Percentiles rank a stretch among this genome's conserved stretches.
Evolutionary conservation across 768 basidiomycete genomes (phyloP).

Genomic region (Boletus sensibilis): DNA sequence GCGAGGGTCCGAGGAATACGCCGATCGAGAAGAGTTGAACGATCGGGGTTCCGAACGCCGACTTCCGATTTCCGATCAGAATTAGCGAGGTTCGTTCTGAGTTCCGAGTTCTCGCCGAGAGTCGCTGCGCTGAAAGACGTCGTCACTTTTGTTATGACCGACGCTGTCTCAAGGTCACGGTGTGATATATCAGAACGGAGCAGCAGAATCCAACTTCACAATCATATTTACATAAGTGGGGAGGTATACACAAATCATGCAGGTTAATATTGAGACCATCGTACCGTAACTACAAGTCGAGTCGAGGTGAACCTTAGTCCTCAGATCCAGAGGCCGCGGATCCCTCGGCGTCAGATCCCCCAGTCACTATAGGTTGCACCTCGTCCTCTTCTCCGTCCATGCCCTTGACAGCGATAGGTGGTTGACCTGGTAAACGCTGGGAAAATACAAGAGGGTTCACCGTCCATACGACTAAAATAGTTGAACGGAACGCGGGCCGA

Average conservation of each 20-base stretch:
- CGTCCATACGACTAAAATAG: background rate
- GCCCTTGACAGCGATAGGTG: slow-evolving; percentile 25
- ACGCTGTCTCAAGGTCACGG: no score
- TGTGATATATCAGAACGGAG: no score
- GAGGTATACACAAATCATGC: background rate
- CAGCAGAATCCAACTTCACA: no score
- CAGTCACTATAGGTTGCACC: background rate
- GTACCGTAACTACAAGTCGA: no score
- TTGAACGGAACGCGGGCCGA: background rate
- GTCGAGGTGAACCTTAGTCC: background rate
- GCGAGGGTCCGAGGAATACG: background rate
- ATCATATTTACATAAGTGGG: background rate
- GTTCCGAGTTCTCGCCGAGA: no score
- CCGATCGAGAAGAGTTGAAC: background rate
- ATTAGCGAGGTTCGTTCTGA: no score
- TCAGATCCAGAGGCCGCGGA: background rate
- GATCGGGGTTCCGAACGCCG: background rate
- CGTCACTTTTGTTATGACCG: no score
- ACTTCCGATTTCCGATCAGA: background rate
- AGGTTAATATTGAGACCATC: background rate
- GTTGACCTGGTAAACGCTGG: slow-evolving; percentile 29
- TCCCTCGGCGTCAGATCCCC: slow-evolving; percentile 8
- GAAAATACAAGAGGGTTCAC: background rate
- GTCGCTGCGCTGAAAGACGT: no score
- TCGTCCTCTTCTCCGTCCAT: slow-evolving; percentile 11